Percentiles rank a stretch among this genome's conserved stretches.
These are phyloP conservation scores for Lolium perenne DNA, from an alignment of 176 grass and related monocot genomes.

Conservation along the genomic window DNA sequence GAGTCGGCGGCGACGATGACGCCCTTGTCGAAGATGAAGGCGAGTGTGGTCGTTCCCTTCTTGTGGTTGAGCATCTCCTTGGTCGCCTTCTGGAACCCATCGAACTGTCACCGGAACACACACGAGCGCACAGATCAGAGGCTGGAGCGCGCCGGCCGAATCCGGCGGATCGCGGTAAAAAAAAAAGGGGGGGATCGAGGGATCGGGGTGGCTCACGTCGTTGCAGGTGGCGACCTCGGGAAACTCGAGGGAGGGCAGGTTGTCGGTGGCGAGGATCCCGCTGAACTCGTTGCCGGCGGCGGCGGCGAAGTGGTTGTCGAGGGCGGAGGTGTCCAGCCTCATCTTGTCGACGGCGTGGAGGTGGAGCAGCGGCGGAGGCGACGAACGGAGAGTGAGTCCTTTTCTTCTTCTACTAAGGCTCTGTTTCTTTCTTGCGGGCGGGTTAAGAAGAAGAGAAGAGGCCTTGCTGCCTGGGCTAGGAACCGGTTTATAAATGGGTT, in stretches of 20 bases:
- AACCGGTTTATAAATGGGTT: background rate
- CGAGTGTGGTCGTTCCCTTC: constrained; percentile 89
- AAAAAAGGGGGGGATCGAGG: constrained; percentile 2
- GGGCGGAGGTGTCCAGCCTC: constrained; percentile 64
- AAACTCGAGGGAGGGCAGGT: constrained; percentile 49
- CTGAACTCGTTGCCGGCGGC: background rate
- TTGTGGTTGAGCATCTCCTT: constrained; percentile 69
- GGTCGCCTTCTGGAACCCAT: constrained; percentile 69
- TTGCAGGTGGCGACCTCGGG: constrained; percentile 43
- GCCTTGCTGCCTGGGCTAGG: background rate
- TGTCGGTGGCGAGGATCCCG: constrained; percentile 15
- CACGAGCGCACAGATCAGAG: constrained; percentile 2
- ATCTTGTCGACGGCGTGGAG: constrained; percentile 43
- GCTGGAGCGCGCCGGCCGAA: background rate
- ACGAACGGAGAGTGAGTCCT: background rate
- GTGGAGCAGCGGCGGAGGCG: background rate
- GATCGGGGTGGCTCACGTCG: constrained; percentile 38
- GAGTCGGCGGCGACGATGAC: constrained; percentile 98
- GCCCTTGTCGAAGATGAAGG: constrained; percentile 93
- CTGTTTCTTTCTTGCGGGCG: constrained; percentile 43
- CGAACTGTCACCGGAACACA: constrained; percentile 56
- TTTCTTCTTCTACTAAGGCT: background rate
- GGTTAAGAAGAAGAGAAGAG: constrained; percentile 29
- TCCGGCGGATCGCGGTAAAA: constrained; percentile 26
- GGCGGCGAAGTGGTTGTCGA: constrained; percentile 54